Evolutionary conservation across 257 asterid species (phyloP).

Genomic region (Gynochthodes officinalis): DNA sequence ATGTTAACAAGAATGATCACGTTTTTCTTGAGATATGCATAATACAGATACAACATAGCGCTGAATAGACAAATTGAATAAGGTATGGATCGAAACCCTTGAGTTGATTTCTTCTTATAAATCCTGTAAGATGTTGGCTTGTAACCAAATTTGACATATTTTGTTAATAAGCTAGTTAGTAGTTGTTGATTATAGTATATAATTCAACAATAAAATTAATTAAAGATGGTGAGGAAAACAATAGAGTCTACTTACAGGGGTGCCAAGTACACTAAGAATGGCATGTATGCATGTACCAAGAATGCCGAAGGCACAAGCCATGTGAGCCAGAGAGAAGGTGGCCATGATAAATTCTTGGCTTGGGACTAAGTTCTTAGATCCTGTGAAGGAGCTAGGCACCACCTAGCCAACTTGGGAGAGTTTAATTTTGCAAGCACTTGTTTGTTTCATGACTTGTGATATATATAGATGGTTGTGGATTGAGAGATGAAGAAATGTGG

Average conservation of each 20-base stretch:
- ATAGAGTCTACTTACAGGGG: slow-evolving; percentile 69
- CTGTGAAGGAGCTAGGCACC: not conserved
- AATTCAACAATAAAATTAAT: too few species aligned
- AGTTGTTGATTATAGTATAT: too few species aligned
- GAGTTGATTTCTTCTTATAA: slow-evolving; percentile 62
- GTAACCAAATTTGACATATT: slow-evolving; percentile 15
- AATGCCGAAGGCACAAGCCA: slow-evolving; percentile 60
- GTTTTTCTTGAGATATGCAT: slow-evolving; percentile 53
- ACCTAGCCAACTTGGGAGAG: not conserved
- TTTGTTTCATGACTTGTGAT: slow-evolving; percentile 1
- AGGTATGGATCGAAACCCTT: slow-evolving; percentile 70
- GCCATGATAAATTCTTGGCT: slow-evolving; percentile 41
- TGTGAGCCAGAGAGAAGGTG: slow-evolving; percentile 8
- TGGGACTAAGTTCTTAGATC: slow-evolving; percentile 29
- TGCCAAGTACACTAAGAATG: slow-evolving; percentile 81
- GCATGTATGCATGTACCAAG: slow-evolving; percentile 45
- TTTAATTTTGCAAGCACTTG: not conserved
- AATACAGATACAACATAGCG: slow-evolving; percentile 67
- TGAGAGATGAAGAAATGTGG: slow-evolving; percentile 16
- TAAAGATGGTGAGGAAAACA: too few species aligned
- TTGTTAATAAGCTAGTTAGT: too few species aligned
- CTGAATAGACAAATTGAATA: slow-evolving; percentile 77
- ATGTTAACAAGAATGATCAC: slow-evolving; percentile 48
- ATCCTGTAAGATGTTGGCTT: slow-evolving; percentile 70
- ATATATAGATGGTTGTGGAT: not conserved